Percentiles rank a stretch among this genome's conserved stretches.
Conservation (phyloP, 2,329 filamentous ascomycete genomes). For the Colletotrichum navitas region DNA sequence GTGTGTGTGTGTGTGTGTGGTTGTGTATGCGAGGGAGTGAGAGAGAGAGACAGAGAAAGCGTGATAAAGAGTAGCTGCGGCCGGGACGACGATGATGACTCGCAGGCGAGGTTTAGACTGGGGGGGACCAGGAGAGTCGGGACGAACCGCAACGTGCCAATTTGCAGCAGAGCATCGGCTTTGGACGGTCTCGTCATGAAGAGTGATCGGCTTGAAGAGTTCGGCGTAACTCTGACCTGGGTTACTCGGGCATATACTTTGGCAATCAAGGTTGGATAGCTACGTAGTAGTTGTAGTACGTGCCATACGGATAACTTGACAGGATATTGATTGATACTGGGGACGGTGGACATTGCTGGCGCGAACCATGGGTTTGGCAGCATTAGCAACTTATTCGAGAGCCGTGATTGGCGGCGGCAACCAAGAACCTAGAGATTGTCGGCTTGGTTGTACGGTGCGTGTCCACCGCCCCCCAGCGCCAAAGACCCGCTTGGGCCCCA, state of each 20-base stretch:
- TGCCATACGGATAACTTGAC: no score
- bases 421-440: background rate
- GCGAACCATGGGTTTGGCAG: background rate
- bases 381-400: background rate
- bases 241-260: no score
- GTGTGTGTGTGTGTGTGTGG: no score
- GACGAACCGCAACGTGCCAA: conserved; percentile 29
- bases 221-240: no score
- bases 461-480: no score
- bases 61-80: background rate
- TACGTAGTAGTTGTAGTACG: no score
- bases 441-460: background rate
- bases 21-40: no score
- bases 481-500: background rate
- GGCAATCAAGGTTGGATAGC: background rate
- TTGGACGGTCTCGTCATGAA: background rate
- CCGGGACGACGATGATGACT: conserved; percentile 17
- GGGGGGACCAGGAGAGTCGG: conserved; percentile 21
- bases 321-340: no score
- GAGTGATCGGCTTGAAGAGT: no score
- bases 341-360: conserved; percentile 9
- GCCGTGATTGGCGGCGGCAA: conserved; percentile 15
- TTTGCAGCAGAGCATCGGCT: background rate
- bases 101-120: conserved; percentile 1
- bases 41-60: no score